Conservation (phyloP, 116 monocot genomes). For the Zostera marina region DNA sequence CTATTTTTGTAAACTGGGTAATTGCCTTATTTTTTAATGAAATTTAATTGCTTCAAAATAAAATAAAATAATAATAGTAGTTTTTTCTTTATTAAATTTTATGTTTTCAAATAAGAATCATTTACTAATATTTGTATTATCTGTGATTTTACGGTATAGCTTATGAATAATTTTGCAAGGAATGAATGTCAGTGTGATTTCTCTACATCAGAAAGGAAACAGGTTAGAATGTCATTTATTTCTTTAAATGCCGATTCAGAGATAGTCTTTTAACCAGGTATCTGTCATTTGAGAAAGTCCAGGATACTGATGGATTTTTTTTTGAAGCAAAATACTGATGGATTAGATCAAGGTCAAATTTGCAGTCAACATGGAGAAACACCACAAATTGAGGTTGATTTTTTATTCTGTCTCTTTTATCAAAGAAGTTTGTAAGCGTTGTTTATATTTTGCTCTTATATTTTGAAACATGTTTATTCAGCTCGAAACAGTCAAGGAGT, state of each 20-base stretch:
- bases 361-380: neutral
- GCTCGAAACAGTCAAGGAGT: slow-evolving; percentile 10
- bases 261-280: neutral
- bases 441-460: neutral
- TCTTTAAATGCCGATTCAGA: neutral
- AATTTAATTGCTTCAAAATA: too few relatives aligned
- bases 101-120: neutral
- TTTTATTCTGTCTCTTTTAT: neutral
- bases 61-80: slow-evolving; percentile 13
- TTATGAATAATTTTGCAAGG: slow-evolving; percentile 24
- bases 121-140: neutral
- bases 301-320: slow-evolving; percentile 1
- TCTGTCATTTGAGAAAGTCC: neutral
- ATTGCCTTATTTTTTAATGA: too few relatives aligned
- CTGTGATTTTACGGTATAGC: slow-evolving; percentile 16
- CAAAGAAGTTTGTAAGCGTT: neutral
- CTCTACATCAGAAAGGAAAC: neutral
- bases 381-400: neutral
- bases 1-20: too few relatives aligned
- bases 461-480: slow-evolving; percentile 1
- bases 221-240: slow-evolving; percentile 7
- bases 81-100: neutral
- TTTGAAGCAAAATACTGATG: neutral
- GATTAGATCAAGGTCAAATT: slow-evolving; percentile 1
- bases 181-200: slow-evolving; percentile 4